phyloP scores from a whole-genome alignment of 2,329 filamentous ascomycete species.

The Thermothelomyces thermophilus region DNA sequence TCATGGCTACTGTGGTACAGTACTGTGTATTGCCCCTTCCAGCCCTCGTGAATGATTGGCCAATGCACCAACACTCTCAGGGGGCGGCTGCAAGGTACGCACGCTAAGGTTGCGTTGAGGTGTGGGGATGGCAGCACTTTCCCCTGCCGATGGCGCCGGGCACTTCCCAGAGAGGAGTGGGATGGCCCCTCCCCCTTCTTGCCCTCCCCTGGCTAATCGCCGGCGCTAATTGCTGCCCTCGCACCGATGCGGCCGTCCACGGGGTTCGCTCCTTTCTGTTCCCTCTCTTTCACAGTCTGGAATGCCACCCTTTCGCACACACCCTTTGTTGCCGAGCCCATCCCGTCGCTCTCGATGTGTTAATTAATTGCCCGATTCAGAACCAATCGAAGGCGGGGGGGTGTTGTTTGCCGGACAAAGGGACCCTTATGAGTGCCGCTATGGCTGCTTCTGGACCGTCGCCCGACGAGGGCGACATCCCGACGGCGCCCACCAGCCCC shows the following conservation, averaged over 20 bases:
- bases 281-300: slow-evolving; percentile 1
- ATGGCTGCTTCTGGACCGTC: slow-evolving; percentile 20
- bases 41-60: not conserved
- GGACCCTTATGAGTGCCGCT: slow-evolving; percentile 12
- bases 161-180: slow-evolving; percentile 3
- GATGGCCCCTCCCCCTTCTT: not conserved
- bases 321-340: slow-evolving; percentile 14
- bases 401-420: slow-evolving; percentile 15
- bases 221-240: slow-evolving; percentile 2
- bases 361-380: slow-evolving; percentile 13
- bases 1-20: too few species aligned
- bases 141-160: slow-evolving; percentile 4
- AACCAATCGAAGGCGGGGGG: slow-evolving; percentile 15
- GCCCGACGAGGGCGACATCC: not conserved
- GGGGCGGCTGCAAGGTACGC: slow-evolving; percentile 6
- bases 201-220: slow-evolving; percentile 3
- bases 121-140: not conserved
- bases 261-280: slow-evolving; percentile 3
- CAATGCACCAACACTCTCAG: not conserved
- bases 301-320: not conserved
- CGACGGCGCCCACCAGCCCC: not conserved
- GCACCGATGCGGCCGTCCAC: slow-evolving; percentile 1
- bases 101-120: not conserved
- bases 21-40: not conserved
- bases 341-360: slow-evolving; percentile 14